phyloP scores from a whole-genome alignment of 352 stramenopile species.

The Pythium chondricola region DNA sequence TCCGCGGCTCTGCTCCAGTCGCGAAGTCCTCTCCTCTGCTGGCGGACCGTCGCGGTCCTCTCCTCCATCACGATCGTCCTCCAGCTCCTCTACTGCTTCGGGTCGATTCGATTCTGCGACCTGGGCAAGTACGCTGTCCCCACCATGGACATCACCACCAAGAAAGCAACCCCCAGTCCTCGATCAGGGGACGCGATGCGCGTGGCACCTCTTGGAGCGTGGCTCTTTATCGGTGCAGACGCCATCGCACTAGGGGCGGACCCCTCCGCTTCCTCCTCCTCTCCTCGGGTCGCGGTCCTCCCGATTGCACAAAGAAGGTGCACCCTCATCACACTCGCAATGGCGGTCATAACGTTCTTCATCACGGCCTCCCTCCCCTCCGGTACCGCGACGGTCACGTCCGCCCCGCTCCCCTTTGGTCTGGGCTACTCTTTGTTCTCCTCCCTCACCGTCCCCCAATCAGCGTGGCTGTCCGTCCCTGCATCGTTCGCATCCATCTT shows the following conservation, averaged over 20 bases:
- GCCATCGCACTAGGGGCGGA: slow-evolving; percentile 16
- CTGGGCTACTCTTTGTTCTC: slow-evolving; percentile 12
- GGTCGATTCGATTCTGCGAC: slow-evolving; percentile 7
- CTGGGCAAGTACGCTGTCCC: not conserved
- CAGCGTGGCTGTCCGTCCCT: slow-evolving; percentile 13
- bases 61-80: slow-evolving; percentile 10
- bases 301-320: slow-evolving; percentile 15
- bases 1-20: slow-evolving; percentile 5
- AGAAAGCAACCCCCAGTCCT: not conserved
- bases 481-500: slow-evolving; percentile 16
- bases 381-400: not conserved
- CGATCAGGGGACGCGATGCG: slow-evolving; percentile 9
- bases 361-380: slow-evolving; percentile 4
- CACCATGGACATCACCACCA: slow-evolving; percentile 1
- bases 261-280: too few species aligned
- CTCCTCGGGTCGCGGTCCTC: slow-evolving; percentile 7
- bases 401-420: slow-evolving; percentile 7
- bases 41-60: slow-evolving; percentile 11
- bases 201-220: slow-evolving; percentile 15
- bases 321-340: slow-evolving; percentile 8
- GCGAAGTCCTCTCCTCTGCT: slow-evolving; percentile 12
- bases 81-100: slow-evolving; percentile 15
- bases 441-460: not conserved
- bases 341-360: slow-evolving; percentile 15
- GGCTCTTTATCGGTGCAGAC: slow-evolving; percentile 25